Base-by-base conservation (phyloP, 2,329 filamentous ascomycete genomes). In the Passalora sequoiae region DNA sequence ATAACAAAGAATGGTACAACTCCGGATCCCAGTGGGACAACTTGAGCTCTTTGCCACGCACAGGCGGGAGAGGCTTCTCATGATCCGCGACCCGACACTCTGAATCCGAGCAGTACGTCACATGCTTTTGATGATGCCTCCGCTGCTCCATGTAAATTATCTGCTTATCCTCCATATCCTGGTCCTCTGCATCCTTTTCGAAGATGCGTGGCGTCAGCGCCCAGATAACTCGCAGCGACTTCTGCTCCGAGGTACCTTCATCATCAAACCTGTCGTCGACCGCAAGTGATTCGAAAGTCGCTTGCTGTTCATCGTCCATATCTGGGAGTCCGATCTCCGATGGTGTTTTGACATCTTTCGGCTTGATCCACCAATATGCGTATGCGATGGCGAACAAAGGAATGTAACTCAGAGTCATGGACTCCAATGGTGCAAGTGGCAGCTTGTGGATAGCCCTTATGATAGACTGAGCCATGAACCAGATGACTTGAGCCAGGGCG, bases 281-380 rank as follows among this genome's bases (percentile, higher is more conserved):
- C 9, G 52, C 49, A 47, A 61, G 45, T 9, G 49, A 42, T 21
- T 63, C 56, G 44, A 65, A 62, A 6, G 38, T 41, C 17, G 28
- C 20, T 28, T 35, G 42, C 32, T 62, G 54, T 24, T 53, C 46
- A 12, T 30, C 20, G 20, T 44, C 40, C 58, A 65, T 60, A 1
- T 45, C 24, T n/a, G 59, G 61, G 5, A 64, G 52, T 13, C 58
- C 45, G 22, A 63, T 50, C 17, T 60, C 40, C 1, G 59, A 56
- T 6, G 64, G 58, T 10, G 59, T 61, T 43, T 57, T 50, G 12
- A 68, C 60, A 47, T 67, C 63, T 38, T 61, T 62, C 1, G 65
- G 65, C 39, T 67, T 67, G 38, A 60, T 43, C 55, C 62, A 63
- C 64, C 66, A 67, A 35, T 60, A 61, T 41, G 59, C 58, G 40